Conservation (phyloP, 2,329 filamentous ascomycete genomes). For the Byssoonygena ceratinophila region DNA sequence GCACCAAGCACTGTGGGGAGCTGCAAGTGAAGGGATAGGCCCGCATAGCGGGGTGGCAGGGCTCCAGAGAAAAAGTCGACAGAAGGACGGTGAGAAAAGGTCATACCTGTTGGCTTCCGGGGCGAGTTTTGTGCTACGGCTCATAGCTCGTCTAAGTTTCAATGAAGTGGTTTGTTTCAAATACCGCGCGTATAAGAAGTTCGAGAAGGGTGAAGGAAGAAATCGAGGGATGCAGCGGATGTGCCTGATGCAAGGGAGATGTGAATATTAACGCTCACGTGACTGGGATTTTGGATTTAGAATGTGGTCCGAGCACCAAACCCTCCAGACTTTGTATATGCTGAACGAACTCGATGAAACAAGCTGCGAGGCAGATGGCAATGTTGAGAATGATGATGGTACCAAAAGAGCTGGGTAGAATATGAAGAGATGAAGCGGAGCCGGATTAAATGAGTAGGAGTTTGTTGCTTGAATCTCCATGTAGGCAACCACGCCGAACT, state of each 20-base stretch:
- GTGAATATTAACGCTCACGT: constrained; percentile 5
- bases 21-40: constrained; percentile 2
- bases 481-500: background rate
- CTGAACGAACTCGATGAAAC: too few species aligned
- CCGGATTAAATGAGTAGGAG: background rate
- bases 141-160: constrained; percentile 59
- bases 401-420: background rate
- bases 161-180: constrained; percentile 1
- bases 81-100: background rate
- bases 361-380: too few species aligned
- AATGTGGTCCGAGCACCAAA: background rate
- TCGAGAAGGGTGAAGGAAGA: background rate
- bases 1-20: constrained; percentile 5
- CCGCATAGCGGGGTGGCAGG: constrained; percentile 1
- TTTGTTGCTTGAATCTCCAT: background rate
- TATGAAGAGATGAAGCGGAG: background rate
- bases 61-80: background rate
- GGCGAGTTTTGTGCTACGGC: constrained; percentile 91
- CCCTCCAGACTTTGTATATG: too few species aligned
- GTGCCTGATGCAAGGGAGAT: constrained; percentile 1
- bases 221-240: background rate
- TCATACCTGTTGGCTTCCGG: constrained; percentile 97
- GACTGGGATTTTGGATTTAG: background rate
- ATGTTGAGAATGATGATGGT: background rate
- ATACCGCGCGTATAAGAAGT: constrained; percentile 2